Percentiles rank a stretch among this genome's conserved stretches.
These are phyloP conservation scores for Ophiostoma australiae DNA, from an alignment of 2,329 filamentous ascomycete genomes.

Conservation along the genomic window DNA sequence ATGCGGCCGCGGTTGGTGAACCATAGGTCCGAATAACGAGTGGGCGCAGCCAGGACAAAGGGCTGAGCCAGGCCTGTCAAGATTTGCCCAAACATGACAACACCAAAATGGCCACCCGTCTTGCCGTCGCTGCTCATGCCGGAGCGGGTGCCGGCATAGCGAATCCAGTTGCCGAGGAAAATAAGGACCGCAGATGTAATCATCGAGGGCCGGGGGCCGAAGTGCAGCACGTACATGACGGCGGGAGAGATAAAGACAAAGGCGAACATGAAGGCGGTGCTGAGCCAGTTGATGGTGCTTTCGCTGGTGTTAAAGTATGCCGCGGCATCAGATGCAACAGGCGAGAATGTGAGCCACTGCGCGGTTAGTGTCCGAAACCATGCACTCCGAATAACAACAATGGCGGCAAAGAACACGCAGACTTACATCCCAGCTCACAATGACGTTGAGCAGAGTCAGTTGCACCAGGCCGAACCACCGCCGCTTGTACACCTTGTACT, in stretches of 20 bases:
- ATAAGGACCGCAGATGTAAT: slow-evolving; percentile 67
- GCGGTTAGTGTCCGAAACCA: background rate
- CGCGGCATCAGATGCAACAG: slow-evolving; percentile 69
- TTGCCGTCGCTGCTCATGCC: slow-evolving; percentile 28
- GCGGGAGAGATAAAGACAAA: slow-evolving; percentile 70
- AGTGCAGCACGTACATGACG: slow-evolving; percentile 72
- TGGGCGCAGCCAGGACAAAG: slow-evolving; percentile 84
- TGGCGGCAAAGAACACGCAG: background rate
- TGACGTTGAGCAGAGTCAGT: slow-evolving; percentile 80
- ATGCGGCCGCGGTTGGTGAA: slow-evolving; percentile 81
- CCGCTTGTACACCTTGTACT: slow-evolving; percentile 61
- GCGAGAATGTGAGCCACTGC: slow-evolving; percentile 88
- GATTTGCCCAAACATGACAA: slow-evolving; percentile 88
- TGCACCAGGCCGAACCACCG: slow-evolving; percentile 84
- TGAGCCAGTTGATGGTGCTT: slow-evolving; percentile 85
- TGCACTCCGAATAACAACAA: background rate
- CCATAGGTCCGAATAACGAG: slow-evolving; percentile 90
- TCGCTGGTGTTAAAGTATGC: slow-evolving; percentile 70
- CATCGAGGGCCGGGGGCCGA: slow-evolving; percentile 73
- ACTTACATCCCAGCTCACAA: slow-evolving; percentile 91
- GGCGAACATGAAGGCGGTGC: slow-evolving; percentile 78
- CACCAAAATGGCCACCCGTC: slow-evolving; percentile 58
- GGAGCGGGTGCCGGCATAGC: slow-evolving; percentile 63
- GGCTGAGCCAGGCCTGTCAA: slow-evolving; percentile 85
- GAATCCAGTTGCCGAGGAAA: slow-evolving; percentile 84